Evolutionary conservation across 2,329 filamentous ascomycete genomes (phyloP).

Genomic region (Fusarium nisikadoi): DNA sequence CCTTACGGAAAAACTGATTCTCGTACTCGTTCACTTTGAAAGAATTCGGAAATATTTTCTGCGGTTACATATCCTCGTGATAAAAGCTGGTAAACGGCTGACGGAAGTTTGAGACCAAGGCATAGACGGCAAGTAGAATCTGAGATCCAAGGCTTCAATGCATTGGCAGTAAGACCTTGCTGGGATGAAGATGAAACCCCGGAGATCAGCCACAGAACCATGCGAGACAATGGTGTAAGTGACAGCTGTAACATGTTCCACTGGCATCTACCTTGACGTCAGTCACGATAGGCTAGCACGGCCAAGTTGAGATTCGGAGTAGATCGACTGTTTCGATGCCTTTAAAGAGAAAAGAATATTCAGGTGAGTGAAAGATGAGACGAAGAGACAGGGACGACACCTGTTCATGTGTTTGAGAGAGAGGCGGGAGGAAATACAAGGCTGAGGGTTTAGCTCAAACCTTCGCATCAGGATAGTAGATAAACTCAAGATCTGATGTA

Average conservation of each 20-base stretch:
- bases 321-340: slow-evolving; percentile 24
- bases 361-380: slow-evolving; percentile 28
- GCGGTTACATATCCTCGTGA: neutral
- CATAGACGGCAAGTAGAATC: slow-evolving; percentile 22
- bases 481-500: slow-evolving; percentile 16
- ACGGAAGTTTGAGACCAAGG: neutral
- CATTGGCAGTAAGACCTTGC: slow-evolving; percentile 26
- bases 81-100: slow-evolving; percentile 5
- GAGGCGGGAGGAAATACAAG: slow-evolving; percentile 11
- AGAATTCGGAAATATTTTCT: neutral
- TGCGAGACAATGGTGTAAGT: slow-evolving; percentile 31
- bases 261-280: slow-evolving; percentile 3
- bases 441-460: slow-evolving; percentile 5
- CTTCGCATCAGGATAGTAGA: slow-evolving; percentile 2
- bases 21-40: neutral
- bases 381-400: slow-evolving; percentile 29
- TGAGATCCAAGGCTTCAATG: slow-evolving; percentile 24
- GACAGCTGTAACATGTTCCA: slow-evolving; percentile 16
- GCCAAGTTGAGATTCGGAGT: neutral
- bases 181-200: slow-evolving; percentile 39
- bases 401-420: slow-evolving; percentile 27
- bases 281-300: slow-evolving; percentile 3
- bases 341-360: slow-evolving; percentile 19
- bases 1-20: slow-evolving; percentile 4
- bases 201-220: slow-evolving; percentile 28